These are phyloP conservation scores for Penicillium sumatraense DNA, from an alignment of 2,329 filamentous ascomycete genomes.

Conservation along the genomic window DNA sequence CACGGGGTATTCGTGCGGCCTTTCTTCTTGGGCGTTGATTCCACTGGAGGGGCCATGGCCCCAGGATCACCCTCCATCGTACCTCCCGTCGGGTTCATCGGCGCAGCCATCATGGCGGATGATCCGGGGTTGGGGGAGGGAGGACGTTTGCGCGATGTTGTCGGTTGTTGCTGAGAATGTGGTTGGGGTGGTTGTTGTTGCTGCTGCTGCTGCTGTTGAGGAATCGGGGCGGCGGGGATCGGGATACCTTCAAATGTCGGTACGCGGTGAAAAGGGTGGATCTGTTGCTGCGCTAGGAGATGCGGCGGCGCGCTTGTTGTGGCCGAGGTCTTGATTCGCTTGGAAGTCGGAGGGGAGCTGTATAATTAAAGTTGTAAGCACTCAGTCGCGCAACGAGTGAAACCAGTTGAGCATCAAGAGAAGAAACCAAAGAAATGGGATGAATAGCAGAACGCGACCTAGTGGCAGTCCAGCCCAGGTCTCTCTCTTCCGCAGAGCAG, in stretches of 20 bases:
- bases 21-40: constrained; percentile 68
- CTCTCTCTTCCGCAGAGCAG: constrained; percentile 28
- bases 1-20: constrained; percentile 98
- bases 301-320: constrained; percentile 41
- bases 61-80: constrained; percentile 36
- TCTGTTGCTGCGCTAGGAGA: constrained; percentile 44
- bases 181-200: constrained; percentile 39
- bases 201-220: constrained; percentile 33
- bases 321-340: constrained; percentile 47
- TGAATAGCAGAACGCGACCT: constrained; percentile 13
- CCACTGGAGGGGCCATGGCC: constrained; percentile 28
- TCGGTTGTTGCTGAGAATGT: constrained; percentile 29
- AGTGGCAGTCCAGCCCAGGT: constrained; percentile 18
- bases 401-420: constrained; percentile 5
- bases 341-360: constrained; percentile 48
- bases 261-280: constrained; percentile 40
- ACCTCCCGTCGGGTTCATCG: constrained; percentile 32
- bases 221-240: constrained; percentile 42
- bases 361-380: constrained; percentile 8
- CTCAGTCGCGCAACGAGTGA: constrained; percentile 8
- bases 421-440: neutral
- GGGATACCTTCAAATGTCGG: constrained; percentile 44
- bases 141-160: constrained; percentile 48
- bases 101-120: constrained; percentile 42
- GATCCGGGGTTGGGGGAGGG: constrained; percentile 43